phyloP scores from a whole-genome alignment of 129 eudicot genomes.

The Chrysanthemum makinoi region DNA sequence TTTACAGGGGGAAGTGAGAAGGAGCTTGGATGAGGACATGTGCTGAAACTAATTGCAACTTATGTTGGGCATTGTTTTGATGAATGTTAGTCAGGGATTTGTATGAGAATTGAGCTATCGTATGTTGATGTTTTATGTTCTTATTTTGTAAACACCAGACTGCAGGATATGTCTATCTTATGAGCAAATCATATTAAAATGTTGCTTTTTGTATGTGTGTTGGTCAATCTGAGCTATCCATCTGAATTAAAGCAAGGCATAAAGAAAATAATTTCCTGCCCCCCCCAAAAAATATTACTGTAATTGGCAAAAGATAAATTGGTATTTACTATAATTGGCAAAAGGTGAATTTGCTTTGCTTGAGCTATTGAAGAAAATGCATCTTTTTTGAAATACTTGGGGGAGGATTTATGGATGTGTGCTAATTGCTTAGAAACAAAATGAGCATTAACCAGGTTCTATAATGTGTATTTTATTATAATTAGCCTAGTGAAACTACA shows the following conservation, averaged over 20 bases:
- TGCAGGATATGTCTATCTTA: constrained; percentile 1
- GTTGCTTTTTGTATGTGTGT: not conserved
- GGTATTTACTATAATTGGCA: no score
- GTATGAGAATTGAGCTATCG: not conserved
- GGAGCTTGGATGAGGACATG: not conserved
- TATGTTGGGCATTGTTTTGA: not conserved
- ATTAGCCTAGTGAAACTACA: no score
- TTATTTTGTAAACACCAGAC: not conserved
- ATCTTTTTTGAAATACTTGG: no score
- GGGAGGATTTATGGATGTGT: no score
- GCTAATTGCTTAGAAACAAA: no score
- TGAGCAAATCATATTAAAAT: not conserved
- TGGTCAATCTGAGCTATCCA: not conserved
- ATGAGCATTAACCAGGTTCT: no score
- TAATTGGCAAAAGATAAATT: no score
- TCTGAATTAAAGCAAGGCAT: not conserved
- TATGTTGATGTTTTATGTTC: not conserved
- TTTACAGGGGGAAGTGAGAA: constrained; percentile 36
- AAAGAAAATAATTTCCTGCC: no score
- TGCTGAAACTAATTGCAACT: not conserved
- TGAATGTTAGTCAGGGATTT: not conserved
- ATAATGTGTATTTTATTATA: no score
- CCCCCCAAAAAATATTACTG: no score
- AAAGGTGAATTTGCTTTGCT: no score
- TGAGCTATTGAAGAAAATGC: no score